Conservation (phyloP, 345 rosid species). For the Melaleuca quinquenervia region DNA sequence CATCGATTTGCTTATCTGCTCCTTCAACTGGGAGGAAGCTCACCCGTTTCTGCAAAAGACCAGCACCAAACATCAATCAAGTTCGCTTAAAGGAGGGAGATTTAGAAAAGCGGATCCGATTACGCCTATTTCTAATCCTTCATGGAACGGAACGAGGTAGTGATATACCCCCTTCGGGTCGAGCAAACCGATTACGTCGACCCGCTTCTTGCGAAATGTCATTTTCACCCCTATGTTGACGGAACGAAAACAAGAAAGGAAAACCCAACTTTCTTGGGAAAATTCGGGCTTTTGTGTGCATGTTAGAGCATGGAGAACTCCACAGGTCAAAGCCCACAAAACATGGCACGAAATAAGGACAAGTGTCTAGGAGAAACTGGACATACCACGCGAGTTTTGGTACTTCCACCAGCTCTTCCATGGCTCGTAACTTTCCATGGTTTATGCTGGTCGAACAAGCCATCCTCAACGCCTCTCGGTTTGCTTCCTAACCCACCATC, state of each 20-base stretch:
- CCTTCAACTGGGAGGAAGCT: slow-evolving; percentile 58
- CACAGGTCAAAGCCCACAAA: not conserved
- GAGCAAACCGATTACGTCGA: not conserved
- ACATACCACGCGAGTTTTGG: slow-evolving; percentile 49
- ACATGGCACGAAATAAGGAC: slow-evolving; percentile 8
- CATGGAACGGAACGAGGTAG: not conserved
- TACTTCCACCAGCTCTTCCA: slow-evolving; percentile 11
- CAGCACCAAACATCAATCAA: not conserved
- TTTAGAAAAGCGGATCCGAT: not conserved
- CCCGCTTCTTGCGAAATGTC: not conserved
- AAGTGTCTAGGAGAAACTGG: not conserved
- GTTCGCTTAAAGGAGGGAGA: too few relatives aligned
- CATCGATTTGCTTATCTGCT: slow-evolving; percentile 55
- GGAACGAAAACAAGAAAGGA: not conserved
- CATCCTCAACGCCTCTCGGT: not conserved
- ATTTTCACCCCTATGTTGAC: not conserved
- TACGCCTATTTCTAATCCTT: too few relatives aligned
- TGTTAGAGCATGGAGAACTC: not conserved
- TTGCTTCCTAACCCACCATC: not conserved
- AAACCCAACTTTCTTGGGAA: not conserved
- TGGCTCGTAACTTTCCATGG: slow-evolving; percentile 1
- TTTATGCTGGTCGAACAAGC: slow-evolving; percentile 3
- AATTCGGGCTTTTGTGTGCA: not conserved
- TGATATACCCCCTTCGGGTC: not conserved
- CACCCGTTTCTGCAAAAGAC: slow-evolving; percentile 62